Base-by-base conservation (phyloP, 208 protist species). In the Novymonas esmeraldas region DNA sequence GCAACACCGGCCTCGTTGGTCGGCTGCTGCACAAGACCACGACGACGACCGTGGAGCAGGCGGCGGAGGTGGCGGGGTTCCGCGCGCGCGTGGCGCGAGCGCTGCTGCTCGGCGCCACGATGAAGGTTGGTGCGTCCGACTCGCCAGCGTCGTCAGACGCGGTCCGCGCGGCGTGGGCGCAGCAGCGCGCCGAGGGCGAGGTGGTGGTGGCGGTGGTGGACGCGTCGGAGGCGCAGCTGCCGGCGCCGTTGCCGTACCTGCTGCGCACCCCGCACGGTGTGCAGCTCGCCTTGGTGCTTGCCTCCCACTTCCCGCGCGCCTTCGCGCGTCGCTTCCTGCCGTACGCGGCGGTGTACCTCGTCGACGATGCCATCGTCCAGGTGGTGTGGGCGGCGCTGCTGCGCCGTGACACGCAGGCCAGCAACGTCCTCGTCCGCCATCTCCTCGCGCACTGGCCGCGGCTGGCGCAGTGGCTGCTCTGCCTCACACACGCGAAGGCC, bases 211-310 rank as follows among this genome's bases (percentile, higher is more conserved):
- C 44, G n/a, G 81, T 73, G 4, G 81, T 66, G 7, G 69, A 9
- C 1, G 55, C 73, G 3, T 61, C 52, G 9, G 61, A 64, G 36
- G 48, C 54, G 36, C 79, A 85, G 49, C 65, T 92, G 13, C 83
- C 83, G 2, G 70, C 83, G 29, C 68, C 92, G 50, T 68, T 94
- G n/a, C 89, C 89, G 0, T 94, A 94, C 52, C 64, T 91, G 0
- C 70, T 94, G 22, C 64, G 70, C 22, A 78, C 45, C 14, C 66
- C 64, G 7, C 70, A 75, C 7, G 81, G 73, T 10, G 64, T 73
- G 28, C 69, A 81, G 28, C 38, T 89, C 41, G 64, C 81, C 0
- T 55, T 72, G 28, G 69, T 91, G 29, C 62, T 79, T 11, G 54
- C 69, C 42, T 64, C 81, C 22, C 68, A 82, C 48, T 71, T 81